These are phyloP conservation scores for Fagus crenata DNA, from an alignment of 306 rosid species.

Conservation along the genomic window DNA sequence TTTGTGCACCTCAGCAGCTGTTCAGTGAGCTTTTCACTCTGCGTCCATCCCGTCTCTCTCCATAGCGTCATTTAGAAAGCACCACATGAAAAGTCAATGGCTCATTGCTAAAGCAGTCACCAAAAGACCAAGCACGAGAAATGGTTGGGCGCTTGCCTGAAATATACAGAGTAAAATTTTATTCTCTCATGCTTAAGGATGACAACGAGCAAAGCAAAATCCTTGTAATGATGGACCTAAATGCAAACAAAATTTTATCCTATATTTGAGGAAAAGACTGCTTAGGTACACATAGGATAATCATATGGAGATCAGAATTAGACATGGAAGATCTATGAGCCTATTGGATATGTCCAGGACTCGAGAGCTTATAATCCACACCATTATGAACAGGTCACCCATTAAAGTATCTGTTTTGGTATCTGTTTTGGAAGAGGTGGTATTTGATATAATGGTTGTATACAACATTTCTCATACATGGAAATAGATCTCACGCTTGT, in stretches of 20 bases:
- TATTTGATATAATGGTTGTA: too few relatives aligned
- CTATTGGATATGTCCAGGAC: background rate
- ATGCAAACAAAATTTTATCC: background rate
- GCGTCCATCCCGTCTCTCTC: background rate
- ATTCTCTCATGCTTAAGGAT: background rate
- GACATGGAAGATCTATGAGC: background rate
- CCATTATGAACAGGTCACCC: background rate
- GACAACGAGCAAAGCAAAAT: background rate
- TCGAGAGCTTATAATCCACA: background rate
- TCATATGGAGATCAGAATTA: background rate
- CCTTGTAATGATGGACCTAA: background rate
- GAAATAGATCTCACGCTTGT: too few relatives aligned
- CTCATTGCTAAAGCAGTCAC: conserved; percentile 64
- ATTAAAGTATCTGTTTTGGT: background rate
- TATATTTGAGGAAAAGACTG: background rate
- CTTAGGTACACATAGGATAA: background rate
- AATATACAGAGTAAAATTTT: conserved; percentile 6
- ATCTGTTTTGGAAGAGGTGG: too few relatives aligned
- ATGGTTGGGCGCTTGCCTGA: conserved; percentile 72
- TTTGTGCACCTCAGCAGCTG: background rate
- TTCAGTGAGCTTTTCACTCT: background rate
- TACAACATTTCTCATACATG: too few relatives aligned
- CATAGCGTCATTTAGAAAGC: background rate
- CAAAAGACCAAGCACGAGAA: conserved; percentile 58
- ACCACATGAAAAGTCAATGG: conserved; percentile 28